These are phyloP conservation scores for Schizosaccharomyces cryophilus DNA, from an alignment of 805 yeast species.

Conservation along the genomic window DNA sequence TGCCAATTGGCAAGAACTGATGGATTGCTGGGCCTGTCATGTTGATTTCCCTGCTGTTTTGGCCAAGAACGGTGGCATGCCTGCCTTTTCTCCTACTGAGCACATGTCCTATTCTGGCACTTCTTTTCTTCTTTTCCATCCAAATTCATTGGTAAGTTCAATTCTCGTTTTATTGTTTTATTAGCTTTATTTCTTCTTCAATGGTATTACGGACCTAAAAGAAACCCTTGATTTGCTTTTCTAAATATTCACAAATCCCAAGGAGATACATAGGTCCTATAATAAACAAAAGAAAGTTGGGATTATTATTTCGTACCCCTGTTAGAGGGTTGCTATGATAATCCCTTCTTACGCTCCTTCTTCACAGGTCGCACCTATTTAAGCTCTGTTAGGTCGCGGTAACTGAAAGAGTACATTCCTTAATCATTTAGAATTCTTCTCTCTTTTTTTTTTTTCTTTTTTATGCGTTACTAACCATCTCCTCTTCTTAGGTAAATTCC, in stretches of 20 bases:
- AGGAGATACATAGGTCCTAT: not conserved
- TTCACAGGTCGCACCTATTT: no score
- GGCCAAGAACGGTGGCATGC: not conserved
- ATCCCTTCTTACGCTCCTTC: not conserved
- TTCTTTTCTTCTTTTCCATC: not conserved
- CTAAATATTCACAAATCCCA: not conserved
- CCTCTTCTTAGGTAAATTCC: no score
- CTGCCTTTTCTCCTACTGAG: not conserved
- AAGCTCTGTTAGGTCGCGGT: not conserved
- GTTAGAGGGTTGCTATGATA: not conserved
- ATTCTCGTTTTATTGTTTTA: not conserved
- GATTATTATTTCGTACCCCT: not conserved
- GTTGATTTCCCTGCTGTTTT: slow-evolving; percentile 4
- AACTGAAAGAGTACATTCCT: not conserved
- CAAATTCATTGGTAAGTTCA: not conserved
- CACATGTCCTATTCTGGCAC: not conserved
- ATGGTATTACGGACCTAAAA: not conserved
- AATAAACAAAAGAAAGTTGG: not conserved
- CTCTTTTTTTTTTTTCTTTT: no score
- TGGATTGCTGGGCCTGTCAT: slow-evolving; percentile 97
- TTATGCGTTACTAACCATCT: no score
- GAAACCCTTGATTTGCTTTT: not conserved
- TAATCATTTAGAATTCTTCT: no score
- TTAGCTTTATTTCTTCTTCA: not conserved
- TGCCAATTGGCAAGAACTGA: slow-evolving; percentile 77